Conservation (phyloP, 371 early-diverging fungal genomes). For the Massospora cicadina region DNA sequence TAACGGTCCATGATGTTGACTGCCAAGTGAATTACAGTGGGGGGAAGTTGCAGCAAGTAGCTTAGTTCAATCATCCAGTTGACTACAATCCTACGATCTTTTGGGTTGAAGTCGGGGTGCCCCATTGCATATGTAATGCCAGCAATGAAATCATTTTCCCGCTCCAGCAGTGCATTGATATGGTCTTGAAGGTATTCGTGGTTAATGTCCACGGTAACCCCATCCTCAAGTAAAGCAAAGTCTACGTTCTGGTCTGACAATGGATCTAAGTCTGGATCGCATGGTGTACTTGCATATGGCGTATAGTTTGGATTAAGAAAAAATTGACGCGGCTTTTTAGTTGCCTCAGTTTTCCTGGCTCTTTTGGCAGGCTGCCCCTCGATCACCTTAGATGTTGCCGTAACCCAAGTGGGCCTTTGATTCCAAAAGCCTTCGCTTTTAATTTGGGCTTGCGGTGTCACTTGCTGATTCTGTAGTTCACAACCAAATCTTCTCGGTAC, state of each 20-base stretch:
- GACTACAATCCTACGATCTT: conserved; percentile 23
- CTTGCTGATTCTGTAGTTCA: neutral
- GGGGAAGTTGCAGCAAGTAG: conserved; percentile 71
- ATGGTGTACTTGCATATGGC: neutral
- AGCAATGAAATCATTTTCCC: neutral
- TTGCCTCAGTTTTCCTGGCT: neutral
- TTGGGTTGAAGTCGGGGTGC: neutral
- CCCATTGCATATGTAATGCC: neutral
- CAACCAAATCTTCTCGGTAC: neutral
- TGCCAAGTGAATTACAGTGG: conserved; percentile 89
- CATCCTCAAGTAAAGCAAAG: neutral
- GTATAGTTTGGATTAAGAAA: neutral
- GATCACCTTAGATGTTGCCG: neutral
- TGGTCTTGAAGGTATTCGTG: neutral
- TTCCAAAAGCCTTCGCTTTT: neutral
- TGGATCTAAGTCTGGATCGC: neutral
- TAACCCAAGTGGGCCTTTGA: neutral
- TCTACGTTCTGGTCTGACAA: neutral
- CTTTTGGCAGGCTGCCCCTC: neutral
- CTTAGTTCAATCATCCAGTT: conserved; percentile 87
- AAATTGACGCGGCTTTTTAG: neutral
- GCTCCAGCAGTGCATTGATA: neutral
- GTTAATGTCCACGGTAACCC: neutral
- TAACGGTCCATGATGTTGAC: conserved; percentile 96
- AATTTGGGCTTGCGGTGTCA: neutral